Evolutionary conservation across 1,284 basidiomycete species (phyloP).

Genomic region (Tremellales sp.): DNA sequence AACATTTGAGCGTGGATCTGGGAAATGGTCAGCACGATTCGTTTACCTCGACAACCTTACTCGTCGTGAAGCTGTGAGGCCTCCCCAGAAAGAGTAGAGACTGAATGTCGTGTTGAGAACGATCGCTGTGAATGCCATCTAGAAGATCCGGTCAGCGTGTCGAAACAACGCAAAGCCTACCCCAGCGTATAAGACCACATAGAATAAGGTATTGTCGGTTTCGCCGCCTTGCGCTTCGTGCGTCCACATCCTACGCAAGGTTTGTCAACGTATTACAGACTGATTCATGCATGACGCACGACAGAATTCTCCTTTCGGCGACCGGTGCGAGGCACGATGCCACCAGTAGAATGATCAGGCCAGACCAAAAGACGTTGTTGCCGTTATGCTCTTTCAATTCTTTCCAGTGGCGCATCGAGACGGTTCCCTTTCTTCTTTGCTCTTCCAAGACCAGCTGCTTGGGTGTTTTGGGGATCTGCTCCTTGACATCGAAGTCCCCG

Average conservation of each 20-base stretch:
- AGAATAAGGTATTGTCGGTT: slow-evolving; percentile 14
- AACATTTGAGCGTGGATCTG: slow-evolving; percentile 32
- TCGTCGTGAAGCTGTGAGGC: slow-evolving; percentile 17
- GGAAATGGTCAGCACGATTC: neutral
- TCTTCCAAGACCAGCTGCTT: slow-evolving; percentile 85
- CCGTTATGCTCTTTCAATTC: slow-evolving; percentile 62
- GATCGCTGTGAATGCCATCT: slow-evolving; percentile 14
- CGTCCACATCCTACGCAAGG: slow-evolving; percentile 17
- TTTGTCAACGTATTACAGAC: neutral
- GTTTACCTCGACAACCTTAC: slow-evolving; percentile 10
- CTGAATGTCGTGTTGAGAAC: slow-evolving; percentile 10
- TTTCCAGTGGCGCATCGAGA: slow-evolving; percentile 69
- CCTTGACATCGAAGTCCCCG: slow-evolving; percentile 19
- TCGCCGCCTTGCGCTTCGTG: slow-evolving; percentile 3
- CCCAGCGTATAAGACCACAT: slow-evolving; percentile 19
- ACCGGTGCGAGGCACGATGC: slow-evolving; percentile 14
- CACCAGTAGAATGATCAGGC: slow-evolving; percentile 51
- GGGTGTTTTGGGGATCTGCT: slow-evolving; percentile 52
- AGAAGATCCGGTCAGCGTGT: slow-evolving; percentile 1
- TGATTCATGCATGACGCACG: slow-evolving; percentile 16
- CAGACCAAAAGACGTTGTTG: slow-evolving; percentile 55
- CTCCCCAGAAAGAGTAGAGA: slow-evolving; percentile 20
- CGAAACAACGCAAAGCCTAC: slow-evolving; percentile 11
- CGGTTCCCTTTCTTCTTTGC: slow-evolving; percentile 68
- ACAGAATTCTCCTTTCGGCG: slow-evolving; percentile 17